Evolutionary conservation across 345 rosid genomes (phyloP).

Genomic region (Linum usitatissimum): DNA sequence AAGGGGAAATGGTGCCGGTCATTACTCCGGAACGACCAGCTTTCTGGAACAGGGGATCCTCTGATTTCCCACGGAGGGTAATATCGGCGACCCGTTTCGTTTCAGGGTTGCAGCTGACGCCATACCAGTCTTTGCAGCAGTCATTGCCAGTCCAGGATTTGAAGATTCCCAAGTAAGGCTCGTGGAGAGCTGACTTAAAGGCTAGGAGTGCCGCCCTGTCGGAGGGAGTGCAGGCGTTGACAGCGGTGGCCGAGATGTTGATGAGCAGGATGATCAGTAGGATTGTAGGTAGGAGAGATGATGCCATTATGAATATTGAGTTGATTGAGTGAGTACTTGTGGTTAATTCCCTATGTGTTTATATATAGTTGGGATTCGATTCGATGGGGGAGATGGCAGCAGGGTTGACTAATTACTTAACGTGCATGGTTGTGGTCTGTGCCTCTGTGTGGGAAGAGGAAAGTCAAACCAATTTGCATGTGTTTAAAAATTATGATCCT

Average conservation of each 20-base stretch:
- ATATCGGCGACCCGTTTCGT: constrained; percentile 68
- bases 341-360: no score
- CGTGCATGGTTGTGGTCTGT: no score
- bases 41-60: no score
- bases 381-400: no score
- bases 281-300: not conserved
- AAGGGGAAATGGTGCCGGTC: constrained; percentile 61
- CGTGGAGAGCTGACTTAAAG: constrained; percentile 59
- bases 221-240: constrained; percentile 52
- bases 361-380: no score
- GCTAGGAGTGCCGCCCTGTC: constrained; percentile 63
- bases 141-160: constrained; percentile 66
- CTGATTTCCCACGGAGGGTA: constrained; percentile 82
- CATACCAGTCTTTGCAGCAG: constrained; percentile 89
- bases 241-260: constrained; percentile 23
- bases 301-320: no score
- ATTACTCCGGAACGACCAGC: constrained; percentile 69
- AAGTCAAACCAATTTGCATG: no score
- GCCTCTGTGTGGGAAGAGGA: no score
- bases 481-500: no score
- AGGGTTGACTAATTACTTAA: no score
- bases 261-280: constrained; percentile 17
- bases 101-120: constrained; percentile 64
- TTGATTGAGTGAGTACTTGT: no score
- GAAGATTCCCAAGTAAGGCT: constrained; percentile 64